These are phyloP conservation scores for Eimeria falciformis DNA, from an alignment of 169 alveolate species.

Conservation along the genomic window DNA sequence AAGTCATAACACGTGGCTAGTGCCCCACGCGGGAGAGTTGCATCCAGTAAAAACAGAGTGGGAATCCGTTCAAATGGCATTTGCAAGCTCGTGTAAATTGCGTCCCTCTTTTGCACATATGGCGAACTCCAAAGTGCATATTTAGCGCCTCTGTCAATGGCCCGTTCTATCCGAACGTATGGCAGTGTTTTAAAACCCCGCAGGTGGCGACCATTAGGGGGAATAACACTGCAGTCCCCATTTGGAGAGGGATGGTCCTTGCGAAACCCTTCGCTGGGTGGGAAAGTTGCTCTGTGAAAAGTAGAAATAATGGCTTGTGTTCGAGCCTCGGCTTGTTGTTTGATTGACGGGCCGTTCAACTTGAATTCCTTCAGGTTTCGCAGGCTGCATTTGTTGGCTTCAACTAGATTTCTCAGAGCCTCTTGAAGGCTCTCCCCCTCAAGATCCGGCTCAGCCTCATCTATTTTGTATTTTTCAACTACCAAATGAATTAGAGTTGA, in stretches of 20 bases:
- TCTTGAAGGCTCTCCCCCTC: neutral
- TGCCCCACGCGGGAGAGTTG: neutral
- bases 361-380: neutral
- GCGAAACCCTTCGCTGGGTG: neutral
- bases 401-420: neutral
- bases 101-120: neutral
- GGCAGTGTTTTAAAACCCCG: neutral
- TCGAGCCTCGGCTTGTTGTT: neutral
- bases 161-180: neutral
- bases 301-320: neutral
- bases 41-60: neutral
- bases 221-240: neutral
- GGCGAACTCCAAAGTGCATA: neutral
- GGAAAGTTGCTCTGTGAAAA: neutral
- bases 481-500: neutral
- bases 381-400: neutral
- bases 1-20: neutral
- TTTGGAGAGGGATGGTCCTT: neutral
- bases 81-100: neutral
- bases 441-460: neutral
- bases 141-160: neutral
- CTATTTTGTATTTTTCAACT: slow-evolving; percentile 1
- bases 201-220: neutral
- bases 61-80: neutral
- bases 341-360: neutral